Base-by-base conservation (phyloP, 345 rosid species). In the Litchi chinensis region DNA sequence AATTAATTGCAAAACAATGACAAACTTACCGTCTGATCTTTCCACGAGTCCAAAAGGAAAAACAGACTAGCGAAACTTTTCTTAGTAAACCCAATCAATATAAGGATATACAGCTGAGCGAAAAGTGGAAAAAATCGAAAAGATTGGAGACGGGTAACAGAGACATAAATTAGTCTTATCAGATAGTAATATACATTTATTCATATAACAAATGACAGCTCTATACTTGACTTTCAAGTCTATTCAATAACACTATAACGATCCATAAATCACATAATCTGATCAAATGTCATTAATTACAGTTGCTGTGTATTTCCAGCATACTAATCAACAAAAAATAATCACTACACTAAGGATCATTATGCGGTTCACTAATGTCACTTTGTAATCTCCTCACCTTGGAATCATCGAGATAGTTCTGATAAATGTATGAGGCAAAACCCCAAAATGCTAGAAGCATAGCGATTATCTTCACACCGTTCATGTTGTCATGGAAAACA, bases 401-500 rank as follows among this genome's bases (percentile, higher is more conserved):
- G 13, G 40, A 72, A 78, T 90, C 93, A 68, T 92, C 93, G 5
- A 89, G 67, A 76, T 90, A 88, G 73, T 89, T 89, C 81, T 92
- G 94, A 74, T 90, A 90, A 40, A 77, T 84, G 65, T 88, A 90
- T 39, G 89, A 86, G 50, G 85, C 83, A 69, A 90, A 92, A 8
- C 96, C 93, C 89, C 87, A 87, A 59, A 89, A 6, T 50, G 93
- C 93, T 81, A 92, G 68, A 63, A 90, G 87, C 93, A 92, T 79
- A 24, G 97, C 88, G 65, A 89, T 82, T 62, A 90, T 75, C 88
- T 90, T 89, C 81, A 85, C 87, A 6, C 94, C 91, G 66, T 87
- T 86, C 93, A 90, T 88, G 80, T 79, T 83, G 84, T 92, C 97
- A 62, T 87, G 88, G 82, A 92, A 88, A 32, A 84, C 68, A 24